A percentile compares a stretch with the other conserved stretches of the same genome.
Evolutionary conservation across 1,284 basidiomycete species (phyloP).

Genomic region (Naganishia cerealis): DNA sequence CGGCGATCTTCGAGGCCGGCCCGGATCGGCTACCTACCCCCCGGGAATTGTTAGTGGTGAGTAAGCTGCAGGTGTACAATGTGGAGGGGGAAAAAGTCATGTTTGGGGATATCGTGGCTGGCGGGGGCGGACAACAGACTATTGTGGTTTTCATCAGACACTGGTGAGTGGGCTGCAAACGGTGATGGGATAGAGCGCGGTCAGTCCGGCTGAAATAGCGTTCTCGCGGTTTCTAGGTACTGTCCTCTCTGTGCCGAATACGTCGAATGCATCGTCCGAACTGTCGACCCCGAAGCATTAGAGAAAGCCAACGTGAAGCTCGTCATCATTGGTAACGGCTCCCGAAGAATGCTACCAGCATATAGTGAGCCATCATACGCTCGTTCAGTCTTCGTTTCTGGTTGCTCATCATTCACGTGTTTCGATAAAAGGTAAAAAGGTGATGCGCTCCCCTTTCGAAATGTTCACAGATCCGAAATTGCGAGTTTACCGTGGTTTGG

Average conservation of each 20-base stretch:
- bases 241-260: conserved; percentile 83
- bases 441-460: conserved; percentile 60
- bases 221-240: conserved; percentile 41
- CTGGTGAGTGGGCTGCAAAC: conserved; percentile 38
- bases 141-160: conserved; percentile 63
- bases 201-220: neutral
- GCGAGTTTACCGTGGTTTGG: conserved; percentile 68
- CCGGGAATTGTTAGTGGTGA: conserved; percentile 61
- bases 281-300: conserved; percentile 60
- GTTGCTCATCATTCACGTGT: conserved; percentile 42
- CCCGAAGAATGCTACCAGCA: conserved; percentile 63
- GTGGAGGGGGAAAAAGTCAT: conserved; percentile 66
- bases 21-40: conserved; percentile 38
- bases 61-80: conserved; percentile 64
- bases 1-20: conserved; percentile 39
- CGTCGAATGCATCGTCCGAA: conserved; percentile 65
- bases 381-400: conserved; percentile 19
- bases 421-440: conserved; percentile 37
- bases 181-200: neutral
- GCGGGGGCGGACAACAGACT: conserved; percentile 51
- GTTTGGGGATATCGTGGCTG: conserved; percentile 71
- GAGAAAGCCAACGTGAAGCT: conserved; percentile 56
- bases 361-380: conserved; percentile 16
- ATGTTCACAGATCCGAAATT: conserved; percentile 77
- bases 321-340: conserved; percentile 76